Conservation (phyloP, 1,284 basidiomycete species). For the Psilocybe mexicana region DNA sequence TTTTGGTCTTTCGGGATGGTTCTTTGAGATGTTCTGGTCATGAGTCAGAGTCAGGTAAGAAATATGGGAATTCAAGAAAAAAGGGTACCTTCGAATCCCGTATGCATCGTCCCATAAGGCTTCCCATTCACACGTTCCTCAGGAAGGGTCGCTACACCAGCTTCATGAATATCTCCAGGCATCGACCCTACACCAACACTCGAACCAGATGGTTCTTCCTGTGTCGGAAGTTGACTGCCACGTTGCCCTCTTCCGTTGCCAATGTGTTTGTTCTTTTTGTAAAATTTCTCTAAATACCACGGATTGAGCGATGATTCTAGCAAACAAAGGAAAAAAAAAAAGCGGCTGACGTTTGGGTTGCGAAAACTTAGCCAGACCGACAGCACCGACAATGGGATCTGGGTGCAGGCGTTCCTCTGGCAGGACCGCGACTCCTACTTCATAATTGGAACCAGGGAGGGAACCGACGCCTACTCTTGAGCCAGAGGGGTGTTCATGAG, state of each 20-base stretch:
- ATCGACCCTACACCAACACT: background rate
- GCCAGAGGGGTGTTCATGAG: background rate
- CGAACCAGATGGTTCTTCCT: background rate
- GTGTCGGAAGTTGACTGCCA: background rate
- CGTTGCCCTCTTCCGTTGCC: background rate
- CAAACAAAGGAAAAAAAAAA: background rate
- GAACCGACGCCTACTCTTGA: background rate
- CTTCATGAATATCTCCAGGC: background rate
- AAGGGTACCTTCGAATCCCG: background rate
- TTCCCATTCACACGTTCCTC: background rate
- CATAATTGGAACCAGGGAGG: background rate
- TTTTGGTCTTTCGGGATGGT: background rate
- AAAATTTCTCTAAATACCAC: background rate
- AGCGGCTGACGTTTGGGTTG: background rate
- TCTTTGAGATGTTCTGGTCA: background rate
- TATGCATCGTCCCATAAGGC: background rate
- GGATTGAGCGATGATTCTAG: background rate
- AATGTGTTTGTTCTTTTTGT: background rate
- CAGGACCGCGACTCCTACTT: background rate
- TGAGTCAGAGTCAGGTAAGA: background rate
- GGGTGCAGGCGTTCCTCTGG: background rate
- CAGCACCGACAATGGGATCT: background rate
- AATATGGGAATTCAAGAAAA: background rate
- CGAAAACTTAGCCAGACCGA: background rate
- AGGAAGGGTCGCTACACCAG: background rate